Percentiles rank a stretch among this genome's conserved stretches.
Conservation (phyloP, 2,329 filamentous ascomycete species). For the Paracamarosporium sp. region DNA sequence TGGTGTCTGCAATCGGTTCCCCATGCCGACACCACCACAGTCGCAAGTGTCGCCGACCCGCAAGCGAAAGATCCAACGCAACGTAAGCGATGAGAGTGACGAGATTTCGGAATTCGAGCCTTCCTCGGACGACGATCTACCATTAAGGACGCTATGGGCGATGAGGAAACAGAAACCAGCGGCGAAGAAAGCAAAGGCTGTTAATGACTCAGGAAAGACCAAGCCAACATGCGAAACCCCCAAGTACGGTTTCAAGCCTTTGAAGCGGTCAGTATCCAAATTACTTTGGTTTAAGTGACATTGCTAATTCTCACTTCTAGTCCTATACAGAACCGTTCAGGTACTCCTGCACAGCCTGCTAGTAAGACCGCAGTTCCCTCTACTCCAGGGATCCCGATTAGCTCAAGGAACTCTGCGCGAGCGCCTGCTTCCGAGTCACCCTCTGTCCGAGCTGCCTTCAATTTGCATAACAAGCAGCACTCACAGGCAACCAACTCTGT, state of each 20-base stretch:
- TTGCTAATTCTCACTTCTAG: background rate
- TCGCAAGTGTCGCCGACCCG: background rate
- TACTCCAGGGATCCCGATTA: background rate
- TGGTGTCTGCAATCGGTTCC: conserved; percentile 1
- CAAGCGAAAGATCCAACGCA: conserved; percentile 10
- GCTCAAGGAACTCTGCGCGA: background rate
- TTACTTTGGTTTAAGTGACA: too few species aligned
- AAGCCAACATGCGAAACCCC: background rate
- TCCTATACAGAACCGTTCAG: background rate
- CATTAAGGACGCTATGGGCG: too few species aligned
- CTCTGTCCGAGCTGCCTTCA: background rate
- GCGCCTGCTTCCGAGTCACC: background rate
- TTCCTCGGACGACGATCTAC: conserved; percentile 3
- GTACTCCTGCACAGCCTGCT: background rate
- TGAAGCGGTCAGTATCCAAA: background rate
- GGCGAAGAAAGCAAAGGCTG: conserved; percentile 3
- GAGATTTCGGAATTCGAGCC: conserved; percentile 13
- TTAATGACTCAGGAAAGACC: too few species aligned
- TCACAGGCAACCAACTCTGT: background rate
- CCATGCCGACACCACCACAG: conserved; percentile 5
- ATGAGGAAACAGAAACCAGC: background rate
- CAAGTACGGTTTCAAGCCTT: background rate
- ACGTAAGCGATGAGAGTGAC: conserved; percentile 18
- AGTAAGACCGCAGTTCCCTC: background rate
- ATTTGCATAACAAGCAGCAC: too few species aligned